Percentiles rank a stretch among this genome's conserved stretches.
Conservation (phyloP, 208 protist genomes). For the Acanthamoeba triangularis region DNA sequence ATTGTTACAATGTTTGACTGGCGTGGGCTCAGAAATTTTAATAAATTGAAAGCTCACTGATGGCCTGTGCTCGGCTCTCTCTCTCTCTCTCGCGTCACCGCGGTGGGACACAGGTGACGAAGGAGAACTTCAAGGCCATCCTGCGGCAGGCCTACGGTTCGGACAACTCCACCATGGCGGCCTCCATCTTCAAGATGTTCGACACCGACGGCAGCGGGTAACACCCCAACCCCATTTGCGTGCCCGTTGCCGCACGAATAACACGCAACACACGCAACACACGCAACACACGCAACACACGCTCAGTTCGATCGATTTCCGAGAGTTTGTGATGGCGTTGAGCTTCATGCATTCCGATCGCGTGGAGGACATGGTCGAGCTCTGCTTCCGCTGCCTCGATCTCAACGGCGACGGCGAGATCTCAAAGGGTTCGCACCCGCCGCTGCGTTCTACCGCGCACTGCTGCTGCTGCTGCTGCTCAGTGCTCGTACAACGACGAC, state of each 20-base stretch:
- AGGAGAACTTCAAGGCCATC: slow-evolving; percentile 57
- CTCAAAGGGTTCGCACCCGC: background rate
- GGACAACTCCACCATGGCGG: slow-evolving; percentile 26
- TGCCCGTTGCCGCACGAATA: background rate
- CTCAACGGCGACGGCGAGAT: slow-evolving; percentile 26
- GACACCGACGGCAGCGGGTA: slow-evolving; percentile 63
- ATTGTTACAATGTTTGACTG: too few relatives aligned
- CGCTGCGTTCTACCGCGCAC: too few relatives aligned
- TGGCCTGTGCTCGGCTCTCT: too few relatives aligned
- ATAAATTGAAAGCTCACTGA: background rate
- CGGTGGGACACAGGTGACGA: background rate
- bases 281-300: too few relatives aligned
- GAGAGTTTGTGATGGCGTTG: slow-evolving; percentile 70
- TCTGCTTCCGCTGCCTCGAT: slow-evolving; percentile 63
- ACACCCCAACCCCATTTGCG: background rate
- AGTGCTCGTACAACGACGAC: too few relatives aligned
- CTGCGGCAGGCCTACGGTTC: slow-evolving; percentile 1
- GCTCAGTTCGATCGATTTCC: slow-evolving; percentile 31
- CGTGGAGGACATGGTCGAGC: slow-evolving; percentile 11
- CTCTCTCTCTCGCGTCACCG: background rate
- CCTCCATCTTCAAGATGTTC: slow-evolving; percentile 62
- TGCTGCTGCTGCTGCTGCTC: too few relatives aligned
- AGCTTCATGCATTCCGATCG: slow-evolving; percentile 13
- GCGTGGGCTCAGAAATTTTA: background rate
- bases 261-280: too few relatives aligned